These are phyloP conservation scores for Exophiala oligosperma DNA, from an alignment of 2,329 filamentous ascomycete genomes.

Conservation along the genomic window DNA sequence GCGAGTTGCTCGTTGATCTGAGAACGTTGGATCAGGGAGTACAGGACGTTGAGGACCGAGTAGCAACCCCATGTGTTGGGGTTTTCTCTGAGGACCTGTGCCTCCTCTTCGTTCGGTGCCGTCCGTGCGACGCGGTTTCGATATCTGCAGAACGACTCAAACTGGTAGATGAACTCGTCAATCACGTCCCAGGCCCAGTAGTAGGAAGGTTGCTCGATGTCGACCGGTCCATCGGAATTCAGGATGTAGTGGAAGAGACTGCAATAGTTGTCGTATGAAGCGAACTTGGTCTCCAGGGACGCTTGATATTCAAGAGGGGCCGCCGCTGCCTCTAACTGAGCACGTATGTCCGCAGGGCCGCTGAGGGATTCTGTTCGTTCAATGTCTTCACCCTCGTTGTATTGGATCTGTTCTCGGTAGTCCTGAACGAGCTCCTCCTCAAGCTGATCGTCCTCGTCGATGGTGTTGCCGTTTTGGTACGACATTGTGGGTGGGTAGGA, in stretches of 20 bases:
- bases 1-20: constrained; percentile 97
- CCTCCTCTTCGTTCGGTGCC: constrained; percentile 85
- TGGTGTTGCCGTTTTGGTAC: constrained; percentile 45
- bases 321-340: constrained; percentile 84
- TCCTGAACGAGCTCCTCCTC: constrained; percentile 97
- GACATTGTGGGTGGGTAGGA: constrained; percentile 41
- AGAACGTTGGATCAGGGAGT: constrained; percentile 96
- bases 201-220: constrained; percentile 94
- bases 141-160: constrained; percentile 99
- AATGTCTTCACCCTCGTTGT: constrained; percentile 64
- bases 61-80: constrained; percentile 99
- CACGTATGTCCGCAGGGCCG: constrained; percentile 84
- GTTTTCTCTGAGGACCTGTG: constrained; percentile 87
- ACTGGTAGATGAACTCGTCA: constrained; percentile 99
- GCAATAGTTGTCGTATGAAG: constrained; percentile 99
- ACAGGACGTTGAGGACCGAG: constrained; percentile 97
- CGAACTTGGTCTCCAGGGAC: constrained; percentile 93
- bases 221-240: constrained; percentile 98
- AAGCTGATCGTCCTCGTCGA: constrained; percentile 83
- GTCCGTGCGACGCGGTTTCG: constrained; percentile 83
- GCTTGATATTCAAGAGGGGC: constrained; percentile 96
- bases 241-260: constrained; percentile 98
- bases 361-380: constrained; percentile 71
- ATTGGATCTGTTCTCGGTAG: constrained; percentile 94
- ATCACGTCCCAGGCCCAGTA: constrained; percentile 99